Conservation (phyloP, 116 monocot genomes). For the Cymodocea nodosa region DNA sequence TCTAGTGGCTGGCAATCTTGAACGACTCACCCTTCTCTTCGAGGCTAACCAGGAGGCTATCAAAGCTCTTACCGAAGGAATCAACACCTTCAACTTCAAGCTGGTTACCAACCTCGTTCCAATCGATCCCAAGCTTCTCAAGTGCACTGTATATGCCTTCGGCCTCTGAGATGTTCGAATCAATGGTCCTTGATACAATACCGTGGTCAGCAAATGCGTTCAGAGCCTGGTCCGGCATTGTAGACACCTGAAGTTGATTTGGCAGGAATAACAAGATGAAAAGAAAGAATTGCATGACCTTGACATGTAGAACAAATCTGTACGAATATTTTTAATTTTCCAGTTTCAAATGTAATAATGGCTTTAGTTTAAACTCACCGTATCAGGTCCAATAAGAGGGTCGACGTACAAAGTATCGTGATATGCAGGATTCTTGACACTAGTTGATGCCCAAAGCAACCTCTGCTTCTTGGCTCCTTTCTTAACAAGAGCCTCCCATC, state of each 20-base stretch:
- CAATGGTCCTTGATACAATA: conserved; percentile 47
- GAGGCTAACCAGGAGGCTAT: conserved; percentile 49
- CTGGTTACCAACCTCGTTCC: conserved; percentile 58
- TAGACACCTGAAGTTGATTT: conserved; percentile 47
- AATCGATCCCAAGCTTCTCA: conserved; percentile 58
- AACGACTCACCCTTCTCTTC: conserved; percentile 57
- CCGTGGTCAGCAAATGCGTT: conserved; percentile 69
- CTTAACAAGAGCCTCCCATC: conserved; percentile 91
- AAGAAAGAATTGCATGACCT: no score
- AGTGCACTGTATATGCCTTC: conserved; percentile 67
- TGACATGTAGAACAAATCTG: no score
- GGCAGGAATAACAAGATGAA: no score
- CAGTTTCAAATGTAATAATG: no score
- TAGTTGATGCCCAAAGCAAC: conserved; percentile 83
- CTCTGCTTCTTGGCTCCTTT: conserved; percentile 96
- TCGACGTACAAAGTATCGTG: conserved; percentile 79
- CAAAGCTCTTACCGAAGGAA: conserved; percentile 79
- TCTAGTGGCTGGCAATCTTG: conserved; percentile 13
- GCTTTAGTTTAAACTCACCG: conserved; percentile 18
- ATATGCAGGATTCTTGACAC: conserved; percentile 93
- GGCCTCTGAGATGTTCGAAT: conserved; percentile 45
- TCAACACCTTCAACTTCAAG: conserved; percentile 63
- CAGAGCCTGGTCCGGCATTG: conserved; percentile 80
- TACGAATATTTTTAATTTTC: no score
- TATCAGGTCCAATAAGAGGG: conserved; percentile 85